Base-by-base conservation (phyloP, 148 eudicot species). In the Fagopyrum esculentum region DNA sequence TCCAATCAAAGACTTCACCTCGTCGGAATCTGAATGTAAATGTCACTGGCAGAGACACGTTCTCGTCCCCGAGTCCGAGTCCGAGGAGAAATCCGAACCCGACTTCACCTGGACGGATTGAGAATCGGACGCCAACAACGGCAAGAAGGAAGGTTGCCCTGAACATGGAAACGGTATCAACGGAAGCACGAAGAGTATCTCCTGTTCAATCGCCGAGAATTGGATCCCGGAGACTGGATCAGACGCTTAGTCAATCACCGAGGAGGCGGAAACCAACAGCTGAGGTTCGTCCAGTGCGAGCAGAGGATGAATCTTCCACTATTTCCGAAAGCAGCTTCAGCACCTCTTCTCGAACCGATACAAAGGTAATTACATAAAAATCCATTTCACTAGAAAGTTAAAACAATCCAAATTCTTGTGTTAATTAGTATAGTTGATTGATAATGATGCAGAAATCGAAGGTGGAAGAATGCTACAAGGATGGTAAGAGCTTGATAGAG, bases 271-370 rank as follows among this genome's bases (percentile, higher is more conserved):
- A 83, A 84, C 17, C 89, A 22, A 76, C 80, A 71, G 82, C 77
- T 12, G 83, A 76, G 81, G 73, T 69, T 72, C 70, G 68, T 43
- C 47, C 76, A 63, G 56, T 56, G 22, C 19, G 47, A 66, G 66
- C 72, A 59, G 93, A 89, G 78, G 96, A 92, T 52, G 92, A 86
- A 75, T 83, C 87, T n/a, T 87, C 93, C 22, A 86, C 90, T 54
- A 73, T 90, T 77, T 85, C 93, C 5, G 96, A 86, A 75, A 84
- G 93, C 76, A 85, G 85, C 15, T 78, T 84, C 73, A 84, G 90
- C 77, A 84, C 97, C 29, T 83, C 94, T 71, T 89, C 93, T 29
- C 81, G 81, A 55, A 86, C 90, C 40, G 97, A 90, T 73, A 81
- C 90, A 7, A 90, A 95, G 96, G 97, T 95, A 66, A 13, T 66